Evolutionary conservation across 2,329 filamentous ascomycete species (phyloP), one percentile per base, ranked within the genome.

Genomic region (Colletotrichum eleusines): DNA sequence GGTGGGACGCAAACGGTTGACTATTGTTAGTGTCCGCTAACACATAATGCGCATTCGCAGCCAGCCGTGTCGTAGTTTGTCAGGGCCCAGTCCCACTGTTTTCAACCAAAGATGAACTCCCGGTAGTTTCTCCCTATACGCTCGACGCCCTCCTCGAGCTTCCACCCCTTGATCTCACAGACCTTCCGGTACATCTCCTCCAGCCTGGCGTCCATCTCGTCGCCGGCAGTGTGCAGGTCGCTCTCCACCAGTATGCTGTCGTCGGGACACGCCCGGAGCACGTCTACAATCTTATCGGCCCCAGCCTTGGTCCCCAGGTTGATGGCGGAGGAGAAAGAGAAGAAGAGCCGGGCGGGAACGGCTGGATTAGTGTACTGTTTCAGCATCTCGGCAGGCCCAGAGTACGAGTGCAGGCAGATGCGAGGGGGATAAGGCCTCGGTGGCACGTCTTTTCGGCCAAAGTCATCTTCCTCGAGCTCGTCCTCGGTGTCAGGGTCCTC

Each of bases 401-500:
- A 97, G 80, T 94, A 99, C 0, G 95, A 98, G 80, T 99, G 96
- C 70, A 99, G 88, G 77, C 96, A 99, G 78, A 98, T 91, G 11
- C 95, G 86, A 0, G 95, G 94, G 5, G 96, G 95, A 75, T 92
- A 98, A 0, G 92, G 91, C 71, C 87, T 90, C 0, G 4, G 9
- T 0, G 31, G 2, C 7, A 69, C 54, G 16, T 28, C 18, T 1
- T 62, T 72, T 12, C 67, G 65, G 33, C 71, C 71, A 28, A 35
- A 62, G 26, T 66, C 63, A 16, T 73, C 70, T 12, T 69, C 72
- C 35, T 77, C 75, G 23, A 78, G 76, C 63, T 78, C 77, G 0
- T 82, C 76, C 2, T 83, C 80, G 0, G 78, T 80, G 2, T 78
- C 83, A 63, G 82, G 84, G 57, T 86, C 82, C 71, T 88, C 85